A percentile compares a stretch with the other conserved stretches of the same genome.
Evolutionary conservation across 352 stramenopile genomes (phyloP).

Genomic region (Phytophthora rubi): DNA sequence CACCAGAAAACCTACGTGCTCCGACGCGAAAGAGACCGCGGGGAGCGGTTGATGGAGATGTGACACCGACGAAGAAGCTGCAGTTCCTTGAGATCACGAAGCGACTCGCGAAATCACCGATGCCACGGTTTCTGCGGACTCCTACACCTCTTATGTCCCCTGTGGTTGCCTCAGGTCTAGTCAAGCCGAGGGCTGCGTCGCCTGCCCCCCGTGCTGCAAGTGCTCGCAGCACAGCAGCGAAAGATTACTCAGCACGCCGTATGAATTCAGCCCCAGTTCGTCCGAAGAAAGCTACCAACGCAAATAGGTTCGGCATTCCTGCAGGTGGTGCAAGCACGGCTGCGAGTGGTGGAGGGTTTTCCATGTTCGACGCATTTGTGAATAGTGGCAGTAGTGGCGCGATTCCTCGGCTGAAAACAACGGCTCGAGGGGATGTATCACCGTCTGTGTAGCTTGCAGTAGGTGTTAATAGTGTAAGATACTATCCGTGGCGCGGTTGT

Average conservation of each 20-base stretch:
- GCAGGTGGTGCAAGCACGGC: slow-evolving; percentile 24
- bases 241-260: slow-evolving; percentile 43
- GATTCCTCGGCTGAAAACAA: slow-evolving; percentile 64
- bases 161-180: slow-evolving; percentile 29
- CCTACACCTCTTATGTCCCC: slow-evolving; percentile 43
- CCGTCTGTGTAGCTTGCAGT: slow-evolving; percentile 32
- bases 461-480: slow-evolving; percentile 40
- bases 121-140: slow-evolving; percentile 44
- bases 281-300: slow-evolving; percentile 49
- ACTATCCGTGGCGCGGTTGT: slow-evolving; percentile 14
- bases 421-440: slow-evolving; percentile 24
- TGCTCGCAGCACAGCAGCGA: slow-evolving; percentile 24
- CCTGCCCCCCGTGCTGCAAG: slow-evolving; percentile 22
- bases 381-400: slow-evolving; percentile 46
- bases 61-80: slow-evolving; percentile 44
- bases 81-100: slow-evolving; percentile 55
- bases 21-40: slow-evolving; percentile 38
- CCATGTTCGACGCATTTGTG: slow-evolving; percentile 82
- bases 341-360: slow-evolving; percentile 34
- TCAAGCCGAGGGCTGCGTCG: slow-evolving; percentile 33
- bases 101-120: slow-evolving; percentile 47
- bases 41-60: slow-evolving; percentile 22
- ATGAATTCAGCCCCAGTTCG: slow-evolving; percentile 48
- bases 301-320: slow-evolving; percentile 44
- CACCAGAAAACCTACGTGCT: slow-evolving; percentile 33